Base-by-base conservation (phyloP, 1,284 basidiomycete genomes). In the Taiwanofungus camphoratus region DNA sequence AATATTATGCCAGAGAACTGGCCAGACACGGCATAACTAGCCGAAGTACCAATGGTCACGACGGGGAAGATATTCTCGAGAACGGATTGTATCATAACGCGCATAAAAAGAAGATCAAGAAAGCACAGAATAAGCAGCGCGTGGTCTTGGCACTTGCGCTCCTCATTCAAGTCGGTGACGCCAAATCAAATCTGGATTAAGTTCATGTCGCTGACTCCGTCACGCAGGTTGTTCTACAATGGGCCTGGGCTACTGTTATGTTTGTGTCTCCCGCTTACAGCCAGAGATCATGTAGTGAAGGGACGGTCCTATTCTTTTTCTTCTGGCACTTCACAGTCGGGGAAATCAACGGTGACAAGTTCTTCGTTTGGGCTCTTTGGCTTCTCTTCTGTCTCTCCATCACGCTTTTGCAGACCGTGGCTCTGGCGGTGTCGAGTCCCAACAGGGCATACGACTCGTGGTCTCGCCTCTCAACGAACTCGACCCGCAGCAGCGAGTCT, bases 191-290 rank as follows among this genome's bases (percentile, higher is more conserved):
- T n/a, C n/a, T n/a, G n/a, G n/a, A n/a, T n/a, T n/a, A n/a, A n/a
- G n/a, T n/a, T n/a, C n/a, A n/a, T n/a, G n/a, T n/a, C 23, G 15
- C 22, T 13, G 11, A 31, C 7, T 15, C n/a, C 18, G 16, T 11
- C 13, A n/a, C n/a, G 19, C 31, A 55, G 52, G 60, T 62, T 30
- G 51, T 57, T 12, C 49, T 62, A 8, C 60, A 62, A 36, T 62
- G 60, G 60, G 49, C 58, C 2, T 62, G 60, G 60, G 60, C 53
- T 16, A 45, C 60, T 41, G 45, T 55, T 16, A 51, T 62, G 23
- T 62, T 62, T 41, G 53, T 59, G 13, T 55, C 57, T 4, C 52
- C 53, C 1, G 35, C 36, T 12, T 60, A 62, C 44, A 52, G 52
- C 39, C 58, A 60, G 41, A 45, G 36, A 19, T 52, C 52, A 33